Conservation (phyloP, 2,329 filamentous ascomycete genomes). For the Orbilia oligospora region DNA sequence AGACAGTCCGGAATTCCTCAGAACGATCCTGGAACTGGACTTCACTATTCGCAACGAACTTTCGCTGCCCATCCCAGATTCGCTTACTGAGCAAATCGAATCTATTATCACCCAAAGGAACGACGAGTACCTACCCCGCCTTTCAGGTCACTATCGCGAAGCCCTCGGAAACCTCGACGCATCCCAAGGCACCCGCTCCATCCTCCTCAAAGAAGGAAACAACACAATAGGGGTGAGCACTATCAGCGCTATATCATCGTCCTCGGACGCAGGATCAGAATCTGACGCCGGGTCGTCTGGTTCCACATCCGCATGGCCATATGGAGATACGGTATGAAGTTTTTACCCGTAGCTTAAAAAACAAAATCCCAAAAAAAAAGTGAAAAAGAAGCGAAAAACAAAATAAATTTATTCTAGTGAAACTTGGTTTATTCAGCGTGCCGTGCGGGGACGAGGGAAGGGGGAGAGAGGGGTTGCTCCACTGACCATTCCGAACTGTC, state of each 20-base stretch:
- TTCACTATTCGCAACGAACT: conserved; percentile 39
- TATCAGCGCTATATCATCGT: conserved; percentile 33
- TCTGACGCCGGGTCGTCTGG: conserved; percentile 54
- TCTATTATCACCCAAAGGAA: conserved; percentile 45
- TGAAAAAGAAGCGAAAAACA: conserved; percentile 7
- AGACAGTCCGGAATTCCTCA: conserved; percentile 56
- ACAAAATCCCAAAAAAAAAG: conserved; percentile 29
- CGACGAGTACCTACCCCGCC: conserved; percentile 58
- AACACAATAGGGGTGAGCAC: conserved; percentile 60
- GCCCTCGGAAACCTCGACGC: conserved; percentile 58
- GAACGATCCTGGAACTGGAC: conserved; percentile 57
- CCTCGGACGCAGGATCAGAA: conserved; percentile 42
- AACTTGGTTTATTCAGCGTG: conserved; percentile 20
- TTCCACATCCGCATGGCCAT: conserved; percentile 53
- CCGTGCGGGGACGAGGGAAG: conserved; percentile 24
- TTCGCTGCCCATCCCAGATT: conserved; percentile 28
- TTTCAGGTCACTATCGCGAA: conserved; percentile 55
- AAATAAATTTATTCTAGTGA: background rate
- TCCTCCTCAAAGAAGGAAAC: conserved; percentile 49
- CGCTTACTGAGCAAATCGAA: conserved; percentile 32
- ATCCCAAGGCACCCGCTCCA: conserved; percentile 54
- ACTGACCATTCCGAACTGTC: conserved; percentile 45
- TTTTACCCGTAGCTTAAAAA: conserved; percentile 55
- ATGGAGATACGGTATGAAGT: conserved; percentile 61
- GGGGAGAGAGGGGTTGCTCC: conserved; percentile 14